Percentiles rank a stretch among this genome's conserved stretches.
Conservation (phyloP, 805 yeast genomes). For the Kuraishia hungarica region DNA sequence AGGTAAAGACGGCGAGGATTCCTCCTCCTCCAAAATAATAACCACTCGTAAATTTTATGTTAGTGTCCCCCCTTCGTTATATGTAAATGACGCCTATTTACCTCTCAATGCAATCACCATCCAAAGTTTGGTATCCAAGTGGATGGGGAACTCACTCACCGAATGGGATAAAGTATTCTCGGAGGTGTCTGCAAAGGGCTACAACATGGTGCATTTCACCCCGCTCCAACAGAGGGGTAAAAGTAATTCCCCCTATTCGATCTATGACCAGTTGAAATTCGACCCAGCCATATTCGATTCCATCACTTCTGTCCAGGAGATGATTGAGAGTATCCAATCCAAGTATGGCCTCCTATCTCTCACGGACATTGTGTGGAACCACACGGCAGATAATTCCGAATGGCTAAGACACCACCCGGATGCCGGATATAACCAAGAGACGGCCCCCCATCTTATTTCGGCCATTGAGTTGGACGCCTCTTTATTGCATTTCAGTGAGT, state of each 20-base stretch:
- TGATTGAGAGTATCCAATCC: slow-evolving; percentile 41
- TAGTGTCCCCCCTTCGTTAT: slow-evolving; percentile 71
- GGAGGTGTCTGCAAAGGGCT: slow-evolving; percentile 63
- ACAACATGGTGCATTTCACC: slow-evolving; percentile 94
- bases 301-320: slow-evolving; percentile 40
- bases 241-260: slow-evolving; percentile 89
- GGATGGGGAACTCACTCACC: slow-evolving; percentile 62
- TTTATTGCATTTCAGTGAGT: slow-evolving; percentile 56
- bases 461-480: slow-evolving; percentile 78
- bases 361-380: slow-evolving; percentile 92
- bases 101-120: slow-evolving; percentile 74
- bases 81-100: slow-evolving; percentile 43
- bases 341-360: slow-evolving; percentile 61
- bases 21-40: slow-evolving; percentile 23
- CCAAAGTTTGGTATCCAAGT: slow-evolving; percentile 83
- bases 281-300: slow-evolving; percentile 59
- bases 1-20: slow-evolving; percentile 4
- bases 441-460: slow-evolving; percentile 82
- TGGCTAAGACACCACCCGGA: slow-evolving; percentile 90
- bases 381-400: slow-evolving; percentile 81
- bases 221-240: slow-evolving; percentile 87
- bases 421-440: slow-evolving; percentile 74
- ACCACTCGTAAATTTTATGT: slow-evolving; percentile 61
- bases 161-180: slow-evolving; percentile 64
- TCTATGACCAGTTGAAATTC: slow-evolving; percentile 73